Percentiles rank a stretch among this genome's conserved stretches.
These are phyloP conservation scores for Russula sp. DNA, from an alignment of 768 basidiomycete species.

Conservation along the genomic window DNA sequence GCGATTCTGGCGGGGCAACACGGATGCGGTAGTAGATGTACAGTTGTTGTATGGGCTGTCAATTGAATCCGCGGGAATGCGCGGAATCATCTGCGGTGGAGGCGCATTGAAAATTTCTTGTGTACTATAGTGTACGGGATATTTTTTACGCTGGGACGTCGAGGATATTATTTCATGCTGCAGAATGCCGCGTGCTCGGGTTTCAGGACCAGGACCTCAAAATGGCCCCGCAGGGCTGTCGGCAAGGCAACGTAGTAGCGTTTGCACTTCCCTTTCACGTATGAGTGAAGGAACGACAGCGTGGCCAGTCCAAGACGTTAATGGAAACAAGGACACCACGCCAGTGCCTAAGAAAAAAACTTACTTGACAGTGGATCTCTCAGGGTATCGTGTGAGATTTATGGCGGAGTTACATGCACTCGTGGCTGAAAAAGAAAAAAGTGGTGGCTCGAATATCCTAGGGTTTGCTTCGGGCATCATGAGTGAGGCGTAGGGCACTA, in stretches of 20 bases:
- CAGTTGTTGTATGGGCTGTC: conserved; percentile 3
- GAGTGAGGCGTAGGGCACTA: conserved; percentile 1
- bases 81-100: conserved; percentile 15
- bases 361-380: neutral
- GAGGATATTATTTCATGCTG: neutral
- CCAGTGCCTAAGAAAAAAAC: neutral
- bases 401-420: conserved; percentile 13
- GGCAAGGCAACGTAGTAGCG: conserved; percentile 16
- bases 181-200: neutral
- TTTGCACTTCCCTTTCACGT: neutral
- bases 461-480: neutral
- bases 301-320: conserved; percentile 1
- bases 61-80: conserved; percentile 16
- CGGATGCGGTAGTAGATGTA: neutral
- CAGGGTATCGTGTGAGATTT: conserved; percentile 5
- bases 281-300: neutral
- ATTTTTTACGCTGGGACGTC: neutral
- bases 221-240: conserved; percentile 3
- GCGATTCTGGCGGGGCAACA: conserved; percentile 12
- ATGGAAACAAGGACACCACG: conserved; percentile 7
- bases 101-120: conserved; percentile 17
- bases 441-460: conserved; percentile 1
- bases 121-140: neutral
- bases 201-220: neutral
- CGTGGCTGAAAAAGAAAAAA: conserved; percentile 2